Percentiles rank a stretch among this genome's conserved stretches.
Evolutionary conservation across 2,329 filamentous ascomycete species (phyloP).

Genomic region (Colletotrichum euphorbiae): DNA sequence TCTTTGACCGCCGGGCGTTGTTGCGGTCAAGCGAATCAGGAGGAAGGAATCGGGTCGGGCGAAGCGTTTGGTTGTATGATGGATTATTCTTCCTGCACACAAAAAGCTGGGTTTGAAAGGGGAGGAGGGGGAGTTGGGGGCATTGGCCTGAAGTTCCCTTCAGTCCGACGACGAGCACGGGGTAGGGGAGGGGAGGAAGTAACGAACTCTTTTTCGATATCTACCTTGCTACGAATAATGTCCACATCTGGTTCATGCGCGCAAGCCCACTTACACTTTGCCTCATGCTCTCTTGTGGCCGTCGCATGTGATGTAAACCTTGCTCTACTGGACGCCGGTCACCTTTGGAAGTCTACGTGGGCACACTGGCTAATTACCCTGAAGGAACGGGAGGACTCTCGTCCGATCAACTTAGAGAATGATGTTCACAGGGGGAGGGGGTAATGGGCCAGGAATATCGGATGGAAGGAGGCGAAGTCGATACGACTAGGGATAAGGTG

Average conservation of each 20-base stretch:
- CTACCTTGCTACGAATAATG: constrained; percentile 23
- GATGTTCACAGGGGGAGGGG: constrained; percentile 23
- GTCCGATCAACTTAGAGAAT: constrained; percentile 14
- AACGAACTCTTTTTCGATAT: neutral
- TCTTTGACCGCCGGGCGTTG: too few species aligned
- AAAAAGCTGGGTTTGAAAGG: constrained; percentile 10
- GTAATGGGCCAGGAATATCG: neutral
- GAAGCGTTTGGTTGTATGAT: constrained; percentile 27
- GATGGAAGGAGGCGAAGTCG: neutral
- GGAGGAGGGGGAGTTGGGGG: neutral
- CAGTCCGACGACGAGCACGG: constrained; percentile 2
- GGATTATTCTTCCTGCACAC: constrained; percentile 8
- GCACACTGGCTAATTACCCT: too few species aligned
- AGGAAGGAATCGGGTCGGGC: neutral
- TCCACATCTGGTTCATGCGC: constrained; percentile 23
- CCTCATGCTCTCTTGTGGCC: neutral
- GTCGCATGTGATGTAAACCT: constrained; percentile 16
- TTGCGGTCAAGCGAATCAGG: neutral
- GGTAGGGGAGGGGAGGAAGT: constrained; percentile 1
- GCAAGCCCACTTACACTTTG: neutral
- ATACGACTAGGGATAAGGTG: neutral
- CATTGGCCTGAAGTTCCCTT: neutral
- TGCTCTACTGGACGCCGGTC: neutral
- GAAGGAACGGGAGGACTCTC: neutral
- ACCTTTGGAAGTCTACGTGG: too few species aligned